Evolutionary conservation across 305 asterid species (phyloP).

Genomic region (Fraxinus paxiana): DNA sequence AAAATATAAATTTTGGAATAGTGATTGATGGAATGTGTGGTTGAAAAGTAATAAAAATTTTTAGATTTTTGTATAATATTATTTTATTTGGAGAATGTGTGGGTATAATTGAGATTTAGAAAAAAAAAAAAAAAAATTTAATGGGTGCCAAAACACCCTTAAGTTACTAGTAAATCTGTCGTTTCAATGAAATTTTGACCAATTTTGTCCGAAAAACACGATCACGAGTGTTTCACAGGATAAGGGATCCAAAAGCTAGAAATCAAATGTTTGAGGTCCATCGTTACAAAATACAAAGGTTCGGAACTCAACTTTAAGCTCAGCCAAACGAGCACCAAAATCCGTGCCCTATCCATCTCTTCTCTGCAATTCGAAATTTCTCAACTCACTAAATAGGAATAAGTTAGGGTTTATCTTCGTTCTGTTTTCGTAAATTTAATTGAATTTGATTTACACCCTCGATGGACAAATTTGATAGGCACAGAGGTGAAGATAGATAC

Average conservation of each 20-base stretch:
- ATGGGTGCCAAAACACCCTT: no score
- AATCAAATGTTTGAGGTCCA: background rate
- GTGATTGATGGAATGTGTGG: no score
- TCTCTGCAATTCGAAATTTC: background rate
- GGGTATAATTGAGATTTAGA: no score
- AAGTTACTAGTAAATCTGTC: background rate
- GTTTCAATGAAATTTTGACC: background rate
- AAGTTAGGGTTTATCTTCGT: slow-evolving; percentile 10
- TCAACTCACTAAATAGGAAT: background rate
- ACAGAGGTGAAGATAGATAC: slow-evolving; percentile 54
- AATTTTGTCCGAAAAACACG: background rate
- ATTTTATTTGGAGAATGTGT: no score
- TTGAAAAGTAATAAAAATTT: no score
- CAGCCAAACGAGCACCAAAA: background rate
- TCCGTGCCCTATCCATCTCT: background rate
- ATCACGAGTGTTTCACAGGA: background rate
- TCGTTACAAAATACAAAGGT: background rate
- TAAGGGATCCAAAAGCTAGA: background rate
- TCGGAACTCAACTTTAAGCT: background rate
- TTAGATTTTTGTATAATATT: no score
- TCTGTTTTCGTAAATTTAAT: background rate
- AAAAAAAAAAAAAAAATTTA: no score
- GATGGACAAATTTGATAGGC: slow-evolving; percentile 52
- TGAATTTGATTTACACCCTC: background rate
- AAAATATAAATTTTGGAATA: no score